Conservation (phyloP, 2,329 filamentous ascomycete species). For the Alternaria infectoria region DNA sequence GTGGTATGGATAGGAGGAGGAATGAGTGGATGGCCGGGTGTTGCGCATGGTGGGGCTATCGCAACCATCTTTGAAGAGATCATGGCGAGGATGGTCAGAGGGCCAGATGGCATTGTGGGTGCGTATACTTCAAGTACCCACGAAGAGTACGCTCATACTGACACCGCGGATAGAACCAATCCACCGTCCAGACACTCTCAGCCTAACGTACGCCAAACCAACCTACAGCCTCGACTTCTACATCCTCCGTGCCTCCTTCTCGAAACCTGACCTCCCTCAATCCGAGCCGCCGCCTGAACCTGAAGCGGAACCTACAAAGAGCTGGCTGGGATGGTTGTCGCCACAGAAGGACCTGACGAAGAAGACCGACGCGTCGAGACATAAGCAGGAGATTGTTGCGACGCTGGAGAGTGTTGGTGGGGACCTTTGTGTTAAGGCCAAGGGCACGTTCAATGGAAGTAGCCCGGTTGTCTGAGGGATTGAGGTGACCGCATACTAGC, state of each 20-base stretch:
- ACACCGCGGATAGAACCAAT: slow-evolving; percentile 27
- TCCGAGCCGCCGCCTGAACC: slow-evolving; percentile 31
- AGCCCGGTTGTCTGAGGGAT: neutral
- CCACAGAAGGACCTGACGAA: slow-evolving; percentile 51
- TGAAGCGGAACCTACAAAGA: slow-evolving; percentile 34
- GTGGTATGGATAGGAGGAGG: slow-evolving; percentile 73
- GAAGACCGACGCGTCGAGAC: slow-evolving; percentile 43
- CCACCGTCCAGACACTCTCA: slow-evolving; percentile 47
- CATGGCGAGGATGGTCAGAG: slow-evolving; percentile 69
- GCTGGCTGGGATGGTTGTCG: slow-evolving; percentile 38
- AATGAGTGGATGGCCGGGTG: slow-evolving; percentile 71
- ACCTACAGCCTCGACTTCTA: slow-evolving; percentile 68
- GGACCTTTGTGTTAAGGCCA: slow-evolving; percentile 53
- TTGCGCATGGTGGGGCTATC: slow-evolving; percentile 74
- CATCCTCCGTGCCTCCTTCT: slow-evolving; percentile 60
- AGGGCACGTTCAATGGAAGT: neutral
- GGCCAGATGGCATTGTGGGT: slow-evolving; percentile 47
- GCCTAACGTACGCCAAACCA: slow-evolving; percentile 67
- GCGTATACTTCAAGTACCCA: too few relatives aligned
- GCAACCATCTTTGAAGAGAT: slow-evolving; percentile 74
- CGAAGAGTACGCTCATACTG: too few relatives aligned
- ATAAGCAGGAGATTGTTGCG: slow-evolving; percentile 56
- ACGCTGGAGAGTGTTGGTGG: slow-evolving; percentile 64
- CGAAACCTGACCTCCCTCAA: slow-evolving; percentile 33
- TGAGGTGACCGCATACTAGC: neutral